Conservation (phyloP, 2,329 filamentous ascomycete genomes). For the Xylariaceae sp. region DNA sequence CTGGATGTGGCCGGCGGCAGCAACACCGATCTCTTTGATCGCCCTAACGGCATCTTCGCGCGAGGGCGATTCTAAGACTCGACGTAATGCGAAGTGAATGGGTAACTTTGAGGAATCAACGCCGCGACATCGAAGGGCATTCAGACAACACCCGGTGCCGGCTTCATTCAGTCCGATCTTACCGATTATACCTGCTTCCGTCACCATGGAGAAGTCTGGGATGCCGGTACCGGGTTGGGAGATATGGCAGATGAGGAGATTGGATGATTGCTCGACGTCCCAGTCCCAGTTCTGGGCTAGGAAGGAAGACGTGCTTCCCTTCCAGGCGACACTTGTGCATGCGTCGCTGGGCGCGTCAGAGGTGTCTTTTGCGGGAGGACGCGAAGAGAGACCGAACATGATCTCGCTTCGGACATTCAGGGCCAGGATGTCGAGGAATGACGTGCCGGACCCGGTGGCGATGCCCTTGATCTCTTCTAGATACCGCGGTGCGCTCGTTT, state of each 20-base stretch:
- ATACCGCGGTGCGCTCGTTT: conserved; percentile 33
- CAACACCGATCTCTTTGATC: conserved; percentile 41
- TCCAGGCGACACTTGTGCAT: conserved; percentile 51
- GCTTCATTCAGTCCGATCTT: conserved; percentile 59
- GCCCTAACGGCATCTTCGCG: conserved; percentile 40
- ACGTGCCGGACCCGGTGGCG: conserved; percentile 42
- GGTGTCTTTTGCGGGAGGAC: conserved; percentile 10
- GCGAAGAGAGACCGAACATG: conserved; percentile 48
- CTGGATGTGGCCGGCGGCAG: conserved; percentile 46
- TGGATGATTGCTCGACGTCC: conserved; percentile 43
- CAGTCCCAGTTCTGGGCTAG: conserved; percentile 59
- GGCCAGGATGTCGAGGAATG: conserved; percentile 49
- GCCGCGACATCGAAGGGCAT: conserved; percentile 55
- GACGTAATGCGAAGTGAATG: conserved; percentile 55
- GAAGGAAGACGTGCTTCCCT: conserved; percentile 30
- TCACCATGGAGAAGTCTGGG: conserved; percentile 50
- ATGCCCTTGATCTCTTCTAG: conserved; percentile 47
- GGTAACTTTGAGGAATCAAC: conserved; percentile 48
- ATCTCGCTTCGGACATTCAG: conserved; percentile 55
- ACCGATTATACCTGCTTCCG: conserved; percentile 55
- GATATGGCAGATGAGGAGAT: conserved; percentile 45
- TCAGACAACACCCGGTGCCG: conserved; percentile 55
- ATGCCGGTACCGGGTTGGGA: conserved; percentile 33
- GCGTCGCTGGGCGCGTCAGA: conserved; percentile 37
- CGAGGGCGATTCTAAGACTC: conserved; percentile 47